Evolutionary conservation across 1,284 basidiomycete species (phyloP), one percentile per base, ranked within the genome.

Genomic region (Apiotrichum sp.): DNA sequence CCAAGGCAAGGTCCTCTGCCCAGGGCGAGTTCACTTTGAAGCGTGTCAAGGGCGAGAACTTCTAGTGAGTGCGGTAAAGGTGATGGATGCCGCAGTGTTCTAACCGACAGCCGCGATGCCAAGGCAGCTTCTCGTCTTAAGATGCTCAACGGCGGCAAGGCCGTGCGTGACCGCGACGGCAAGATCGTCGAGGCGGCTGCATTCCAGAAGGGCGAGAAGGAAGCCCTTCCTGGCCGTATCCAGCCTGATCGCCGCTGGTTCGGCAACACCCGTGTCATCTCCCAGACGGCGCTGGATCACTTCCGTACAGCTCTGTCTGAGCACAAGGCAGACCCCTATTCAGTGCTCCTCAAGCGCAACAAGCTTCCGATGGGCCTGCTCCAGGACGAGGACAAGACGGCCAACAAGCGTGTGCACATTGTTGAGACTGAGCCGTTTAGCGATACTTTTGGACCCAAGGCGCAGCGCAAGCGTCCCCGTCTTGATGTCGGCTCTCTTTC

Each of bases 201-300:
- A 2, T 97, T 92, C 73, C 93, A 96, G 78, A 92, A 88, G 36
- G 36, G 36, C 36, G 36, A 38, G 73, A 85, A 85, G 62, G 91
- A 95, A 75, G 86, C 87, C 4, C 85, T 84, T 55, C 87, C 89
- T 0, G 93, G 93, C 16, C 80, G 92, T 56, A 89, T 96, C 35
- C 88, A 93, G 77, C 88, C 93, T 61, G 93, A 97, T 80, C 80
- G 90, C 58, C 78, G 92, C 65, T 96, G 93, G 93, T 97, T 97
- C 68, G 93, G 91, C 47, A 98, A 98, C 78, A 98, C 96, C 10
- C 82, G 96, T 70, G 95, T 98, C 52, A 98, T 99, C 72, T 92
- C 89, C n/a, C 93, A 97, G 71, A 88, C 84, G 41, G 92, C 93
- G 6, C 78, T 97, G 67, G 93, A 97, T 69, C 93, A 95, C 74